These are phyloP conservation scores for Lumnitzera littorea DNA, from an alignment of 345 rosid species.

Conservation along the genomic window DNA sequence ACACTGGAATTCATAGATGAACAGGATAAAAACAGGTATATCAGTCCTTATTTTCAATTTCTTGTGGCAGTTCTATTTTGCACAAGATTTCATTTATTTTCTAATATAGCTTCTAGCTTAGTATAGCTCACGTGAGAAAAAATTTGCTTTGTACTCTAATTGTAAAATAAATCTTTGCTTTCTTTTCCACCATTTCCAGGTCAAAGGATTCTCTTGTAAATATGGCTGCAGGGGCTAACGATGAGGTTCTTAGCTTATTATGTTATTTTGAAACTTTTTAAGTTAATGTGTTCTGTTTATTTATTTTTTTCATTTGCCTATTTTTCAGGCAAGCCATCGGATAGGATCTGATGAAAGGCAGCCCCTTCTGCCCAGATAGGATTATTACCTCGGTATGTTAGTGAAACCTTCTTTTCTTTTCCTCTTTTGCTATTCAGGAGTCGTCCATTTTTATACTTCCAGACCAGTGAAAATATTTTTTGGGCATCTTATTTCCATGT, in stretches of 20 bases:
- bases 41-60: background rate
- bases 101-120: too few relatives aligned
- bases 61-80: background rate
- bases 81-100: background rate
- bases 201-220: conserved; percentile 21
- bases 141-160: background rate
- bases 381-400: too few relatives aligned
- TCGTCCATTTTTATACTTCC: too few relatives aligned
- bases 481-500: too few relatives aligned
- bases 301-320: too few relatives aligned
- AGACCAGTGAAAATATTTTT: too few relatives aligned
- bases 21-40: conserved; percentile 13
- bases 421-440: too few relatives aligned
- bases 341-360: too few relatives aligned
- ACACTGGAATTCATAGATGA: conserved; percentile 9
- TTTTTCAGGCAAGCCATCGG: too few relatives aligned
- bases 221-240: conserved; percentile 23
- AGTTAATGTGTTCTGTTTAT: background rate
- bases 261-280: background rate
- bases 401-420: too few relatives aligned
- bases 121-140: background rate
- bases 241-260: conserved; percentile 13
- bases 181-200: conserved; percentile 7
- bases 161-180: too few relatives aligned
- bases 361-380: too few relatives aligned